Base-by-base conservation (phyloP, 169 alveolate genomes). In the Plasmodium knowlesi region DNA sequence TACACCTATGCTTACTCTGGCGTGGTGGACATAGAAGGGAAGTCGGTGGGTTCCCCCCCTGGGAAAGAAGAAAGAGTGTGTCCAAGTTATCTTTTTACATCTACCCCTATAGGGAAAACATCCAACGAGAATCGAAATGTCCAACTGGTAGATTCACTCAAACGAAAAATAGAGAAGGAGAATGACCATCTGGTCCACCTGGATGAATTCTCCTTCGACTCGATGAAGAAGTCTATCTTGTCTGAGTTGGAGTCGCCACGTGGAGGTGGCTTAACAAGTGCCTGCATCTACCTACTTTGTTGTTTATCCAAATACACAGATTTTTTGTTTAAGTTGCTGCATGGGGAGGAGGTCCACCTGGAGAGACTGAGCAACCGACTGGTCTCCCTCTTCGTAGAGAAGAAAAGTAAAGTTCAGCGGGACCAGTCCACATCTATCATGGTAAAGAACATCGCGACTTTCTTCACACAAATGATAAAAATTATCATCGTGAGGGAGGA, bases 231-330 rank as follows among this genome's bases (percentile, higher is more conserved):
- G 50, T 22, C 70, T 16, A 61, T 82, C 8, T 12, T 83, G 54
- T n/a, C 10, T 8, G 25, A 16, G 41, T 28, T 83, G 25, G 46
- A 83, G 25, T 70, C 41, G 2, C 16, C 67, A 54, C 14, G 41
- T n/a, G 34, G 34, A 72, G 53, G 22, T 28, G 6, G 28, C 34
- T 8, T 53, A 57, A 57, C 76, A 14, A 82, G 8, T 50, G 79
- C 93, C 32, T 85, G 93, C 41, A 34, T 85, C 53, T 50, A 85
- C 16, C 61, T 85, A 50, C 81, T 85, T 19, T 73, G 46, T 37
- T 28, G n/a, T n/a, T 16, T 85, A 39, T 73, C 93, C 0, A 85
- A n/a, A 25, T 85, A 53, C 57, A 85, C 93, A 6, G 79, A 85
- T 41, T 85, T 85, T 22, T 8, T 84, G 5, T 12, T 1, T 22